Base-by-base conservation (phyloP, 2,329 filamentous ascomycete species). In the Trichoderma guizhouense region DNA sequence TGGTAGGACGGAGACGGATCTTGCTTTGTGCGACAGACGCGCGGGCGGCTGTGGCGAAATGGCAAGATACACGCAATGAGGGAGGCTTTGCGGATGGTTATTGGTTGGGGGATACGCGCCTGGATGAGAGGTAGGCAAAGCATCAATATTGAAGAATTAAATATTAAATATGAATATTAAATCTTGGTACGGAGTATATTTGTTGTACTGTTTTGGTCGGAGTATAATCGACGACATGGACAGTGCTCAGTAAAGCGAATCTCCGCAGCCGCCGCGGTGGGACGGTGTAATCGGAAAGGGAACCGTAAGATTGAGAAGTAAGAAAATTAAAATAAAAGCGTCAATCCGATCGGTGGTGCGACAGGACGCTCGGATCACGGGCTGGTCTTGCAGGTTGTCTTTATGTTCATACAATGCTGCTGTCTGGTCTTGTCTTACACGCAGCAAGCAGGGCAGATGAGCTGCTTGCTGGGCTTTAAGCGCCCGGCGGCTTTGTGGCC, bases 201-300 rank as follows among this genome's bases (percentile, higher is more conserved):
- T 34, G 32, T 18, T 43, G 18, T 39, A 39, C 15, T 8, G 39
- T n/a, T 34, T 34, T 11, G 32, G n/a, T 24, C n/a, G 9, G 43
- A 9, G 21, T 24, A 47, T 11, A 53, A 64, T n/a, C 5, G 24
- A 58, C 18, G 43, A 43, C 21, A 36, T 51, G 43, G 18, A 51
- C n/a, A 24, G 21, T 21, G 30, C 28, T 11, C 55, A n/a, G 26
- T 7, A 32, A 21, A 32, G 62, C 65, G 57, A 72, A 72, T 69
- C 53, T 72, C 61, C 72, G 72, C 60, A 73, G 70, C 72, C 70
- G 72, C 72, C 53, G 62, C 55, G 39, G 63, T 68, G 57, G 69
- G 72, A 60, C 53, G n/a, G 26, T 32, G 43, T n/a, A 28, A 24
- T 32, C 32, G 21, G 58, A 21, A 39, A 61, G 34, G 5, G 14